phyloP scores from a whole-genome alignment of 2,329 filamentous ascomycete genomes.

The Colletotrichum sansevieriae region DNA sequence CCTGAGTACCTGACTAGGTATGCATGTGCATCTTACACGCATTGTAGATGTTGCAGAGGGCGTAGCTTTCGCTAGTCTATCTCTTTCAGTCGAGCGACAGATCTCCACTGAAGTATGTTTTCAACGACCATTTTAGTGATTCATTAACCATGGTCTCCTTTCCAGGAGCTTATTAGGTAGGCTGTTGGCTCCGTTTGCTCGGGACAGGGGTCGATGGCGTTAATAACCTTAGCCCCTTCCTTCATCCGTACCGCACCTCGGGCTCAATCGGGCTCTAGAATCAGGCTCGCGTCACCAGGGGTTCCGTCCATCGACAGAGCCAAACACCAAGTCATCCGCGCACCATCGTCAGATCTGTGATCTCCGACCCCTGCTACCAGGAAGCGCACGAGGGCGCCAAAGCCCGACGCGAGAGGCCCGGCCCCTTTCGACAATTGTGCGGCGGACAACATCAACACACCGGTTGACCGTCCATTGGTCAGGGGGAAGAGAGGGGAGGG shows the following conservation, averaged over 20 bases:
- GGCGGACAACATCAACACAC: slow-evolving; percentile 9
- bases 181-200: slow-evolving; percentile 1
- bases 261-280: background rate
- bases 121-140: too few species aligned
- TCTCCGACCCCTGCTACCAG: slow-evolving; percentile 24
- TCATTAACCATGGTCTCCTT: too few species aligned
- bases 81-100: too few species aligned
- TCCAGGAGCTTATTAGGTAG: too few species aligned
- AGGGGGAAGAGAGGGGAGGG: background rate
- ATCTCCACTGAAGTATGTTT: too few species aligned
- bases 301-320: slow-evolving; percentile 1
- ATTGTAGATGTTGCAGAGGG: too few species aligned
- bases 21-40: too few species aligned
- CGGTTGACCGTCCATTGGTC: slow-evolving; percentile 28
- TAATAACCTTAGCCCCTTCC: background rate
- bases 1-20: too few species aligned
- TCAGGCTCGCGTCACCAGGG: slow-evolving; percentile 16
- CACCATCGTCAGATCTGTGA: slow-evolving; percentile 17
- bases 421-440: background rate
- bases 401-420: slow-evolving; percentile 12
- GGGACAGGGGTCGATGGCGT: slow-evolving; percentile 2
- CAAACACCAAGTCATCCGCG: slow-evolving; percentile 5
- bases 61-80: too few species aligned
- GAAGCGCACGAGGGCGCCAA: slow-evolving; percentile 12
- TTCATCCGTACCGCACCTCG: background rate